Evolutionary conservation across 1,139 yeast species (phyloP).

Genomic region (Saccharomyces hybrid): DNA sequence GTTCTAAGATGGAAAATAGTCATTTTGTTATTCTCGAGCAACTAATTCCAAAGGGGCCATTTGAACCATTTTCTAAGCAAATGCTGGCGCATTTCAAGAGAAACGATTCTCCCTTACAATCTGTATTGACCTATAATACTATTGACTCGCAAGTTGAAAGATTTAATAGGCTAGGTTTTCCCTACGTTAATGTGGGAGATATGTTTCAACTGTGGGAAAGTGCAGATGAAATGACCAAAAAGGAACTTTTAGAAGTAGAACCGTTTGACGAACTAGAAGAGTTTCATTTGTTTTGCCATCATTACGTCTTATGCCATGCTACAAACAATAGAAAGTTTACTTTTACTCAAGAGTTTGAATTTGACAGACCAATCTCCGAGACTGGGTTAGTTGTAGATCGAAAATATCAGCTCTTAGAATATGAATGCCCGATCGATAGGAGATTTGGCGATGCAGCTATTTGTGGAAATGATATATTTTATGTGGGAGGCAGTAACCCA

Average conservation of each 20-base stretch:
- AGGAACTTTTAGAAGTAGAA: conserved; percentile 46
- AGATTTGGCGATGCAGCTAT: conserved; percentile 37
- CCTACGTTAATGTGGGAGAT: conserved; percentile 45
- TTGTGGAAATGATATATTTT: conserved; percentile 8
- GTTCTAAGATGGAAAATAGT: conserved; percentile 40
- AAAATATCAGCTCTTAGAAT: conserved; percentile 3
- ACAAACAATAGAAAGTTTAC: conserved; percentile 33
- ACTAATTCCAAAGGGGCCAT: conserved; percentile 53
- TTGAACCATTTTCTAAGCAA: conserved; percentile 63
- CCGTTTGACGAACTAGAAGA: conserved; percentile 83
- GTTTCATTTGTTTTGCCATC: conserved; percentile 68
- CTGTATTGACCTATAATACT: conserved; percentile 52
- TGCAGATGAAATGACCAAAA: conserved; percentile 36
- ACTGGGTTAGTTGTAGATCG: not conserved
- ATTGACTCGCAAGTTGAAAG: conserved; percentile 44
- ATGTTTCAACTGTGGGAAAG: conserved; percentile 52
- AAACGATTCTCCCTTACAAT: conserved; percentile 61
- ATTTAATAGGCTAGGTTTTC: conserved; percentile 43
- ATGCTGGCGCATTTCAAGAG: conserved; percentile 69
- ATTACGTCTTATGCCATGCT: conserved; percentile 59
- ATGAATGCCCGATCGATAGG: conserved; percentile 29
- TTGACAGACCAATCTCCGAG: conserved; percentile 3
- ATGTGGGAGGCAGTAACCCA: conserved; percentile 40
- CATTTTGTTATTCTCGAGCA: conserved; percentile 69
- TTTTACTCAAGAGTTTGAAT: conserved; percentile 11